Percentiles rank a stretch among this genome's conserved stretches.
Evolutionary conservation across 2,329 filamentous ascomycete species (phyloP).

Genomic region (Raffaelea deltoideospora): DNA sequence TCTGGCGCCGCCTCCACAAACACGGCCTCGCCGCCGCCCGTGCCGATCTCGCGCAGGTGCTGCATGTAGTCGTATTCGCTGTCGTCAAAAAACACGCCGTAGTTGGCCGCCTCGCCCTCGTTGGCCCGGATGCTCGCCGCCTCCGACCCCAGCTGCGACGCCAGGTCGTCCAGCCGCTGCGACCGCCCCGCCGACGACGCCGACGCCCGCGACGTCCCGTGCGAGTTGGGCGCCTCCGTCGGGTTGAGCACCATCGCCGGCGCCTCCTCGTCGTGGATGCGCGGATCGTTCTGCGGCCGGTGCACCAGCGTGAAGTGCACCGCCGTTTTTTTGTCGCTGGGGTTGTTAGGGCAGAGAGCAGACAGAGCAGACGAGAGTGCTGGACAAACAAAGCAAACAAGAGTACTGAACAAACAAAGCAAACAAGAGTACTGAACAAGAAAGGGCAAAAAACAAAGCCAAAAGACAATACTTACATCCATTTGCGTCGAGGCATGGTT

Average conservation of each 20-base stretch:
- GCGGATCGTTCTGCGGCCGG: conserved; percentile 90
- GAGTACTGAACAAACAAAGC: not conserved
- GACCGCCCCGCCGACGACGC: conserved; percentile 28
- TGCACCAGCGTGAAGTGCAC: conserved; percentile 90
- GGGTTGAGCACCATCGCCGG: conserved; percentile 83
- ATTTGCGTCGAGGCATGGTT: conserved; percentile 10
- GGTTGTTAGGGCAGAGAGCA: too few species aligned
- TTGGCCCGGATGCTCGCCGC: conserved; percentile 58
- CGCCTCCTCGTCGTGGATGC: conserved; percentile 82
- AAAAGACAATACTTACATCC: conserved; percentile 19
- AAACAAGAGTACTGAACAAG: not conserved
- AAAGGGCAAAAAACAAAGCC: not conserved
- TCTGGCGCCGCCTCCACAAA: conserved; percentile 61
- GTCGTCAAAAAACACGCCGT: conserved; percentile 92
- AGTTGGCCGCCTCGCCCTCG: conserved; percentile 88
- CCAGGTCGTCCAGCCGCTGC: conserved; percentile 62
- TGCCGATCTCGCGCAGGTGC: conserved; percentile 78
- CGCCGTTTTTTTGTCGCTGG: conserved; percentile 71
- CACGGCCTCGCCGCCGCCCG: conserved; percentile 57
- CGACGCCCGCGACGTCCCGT: too few species aligned
- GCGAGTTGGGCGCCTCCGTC: conserved; percentile 33
- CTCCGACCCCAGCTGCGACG: conserved; percentile 57
- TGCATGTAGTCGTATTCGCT: conserved; percentile 99
- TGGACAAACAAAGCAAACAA: not conserved
- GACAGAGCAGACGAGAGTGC: conserved; percentile 9